phyloP scores from a whole-genome alignment of 441 rosid species.

The Corymbia citriodora region DNA sequence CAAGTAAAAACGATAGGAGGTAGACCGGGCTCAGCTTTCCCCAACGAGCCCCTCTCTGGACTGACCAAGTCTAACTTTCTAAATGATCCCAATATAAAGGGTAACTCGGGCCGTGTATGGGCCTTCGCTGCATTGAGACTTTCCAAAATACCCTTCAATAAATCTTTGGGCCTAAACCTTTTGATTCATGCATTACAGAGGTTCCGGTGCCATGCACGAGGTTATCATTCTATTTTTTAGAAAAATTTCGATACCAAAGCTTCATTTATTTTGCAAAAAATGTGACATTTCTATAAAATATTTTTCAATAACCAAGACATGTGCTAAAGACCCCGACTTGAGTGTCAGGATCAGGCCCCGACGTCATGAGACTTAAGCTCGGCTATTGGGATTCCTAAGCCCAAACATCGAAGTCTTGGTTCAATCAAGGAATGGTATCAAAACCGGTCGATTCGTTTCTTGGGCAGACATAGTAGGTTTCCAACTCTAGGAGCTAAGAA shows the following conservation, averaged over 20 bases:
- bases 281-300: rapidly evolving
- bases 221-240: too few relatives aligned
- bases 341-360: rapidly evolving
- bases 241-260: background rate
- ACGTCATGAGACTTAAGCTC: background rate
- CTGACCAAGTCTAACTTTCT: background rate
- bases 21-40: background rate
- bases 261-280: too few relatives aligned
- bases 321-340: rapidly evolving
- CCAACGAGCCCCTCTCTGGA: background rate
- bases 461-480: background rate
- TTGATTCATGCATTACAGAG: too few relatives aligned
- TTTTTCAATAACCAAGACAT: background rate
- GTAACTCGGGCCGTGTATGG: background rate
- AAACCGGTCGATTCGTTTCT: background rate
- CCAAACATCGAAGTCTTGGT: background rate
- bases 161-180: background rate
- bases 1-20: background rate
- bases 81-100: background rate
- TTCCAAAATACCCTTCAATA: background rate
- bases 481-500: background rate
- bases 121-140: background rate
- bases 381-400: background rate
- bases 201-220: too few relatives aligned
- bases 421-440: rapidly evolving